Evolutionary conservation across 2,329 filamentous ascomycete genomes (phyloP), one percentile per base, ranked within the genome.

Genomic region (Chaetomiaceae sp.): DNA sequence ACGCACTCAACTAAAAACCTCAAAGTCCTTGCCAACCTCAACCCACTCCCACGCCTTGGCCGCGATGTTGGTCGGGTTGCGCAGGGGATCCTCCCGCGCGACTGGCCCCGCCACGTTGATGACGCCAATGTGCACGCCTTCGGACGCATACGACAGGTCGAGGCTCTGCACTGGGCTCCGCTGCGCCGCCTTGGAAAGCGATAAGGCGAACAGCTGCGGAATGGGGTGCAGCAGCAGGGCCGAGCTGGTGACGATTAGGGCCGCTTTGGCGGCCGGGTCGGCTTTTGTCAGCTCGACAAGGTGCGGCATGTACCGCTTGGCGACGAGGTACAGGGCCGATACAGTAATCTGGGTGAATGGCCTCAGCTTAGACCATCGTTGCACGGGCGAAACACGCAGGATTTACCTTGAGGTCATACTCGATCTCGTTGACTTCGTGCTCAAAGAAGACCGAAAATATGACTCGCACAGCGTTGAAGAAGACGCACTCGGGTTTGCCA

Each of bases 401-500:
- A 46, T 49, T 17, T 56, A 76, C 73, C 57, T 68, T 70, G 43
- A 77, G 70, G 46, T 78, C 74, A 42, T 68, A 63, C 22, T 75
- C 61, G 9, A 78, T 68, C 14, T 72, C 68, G 35, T 68, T 61
- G 2, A 71, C 62, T 2, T 54, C 57, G 39, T 69, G 68, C 27
- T 66, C 62, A 6, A 77, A 57, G 1, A 73, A 61, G 3, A 64
- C 59, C 19, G 65, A 68, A 0, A 66, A 64, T 6, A 64, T 64
- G 1, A 78, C 69, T 0, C 70, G 60, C 3, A 74, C 75, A 0
- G 74, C 73, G 52, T 78, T 78, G 64, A 71, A 78, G 35, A 75
- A 67, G 3, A 78, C 62, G 18, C 69, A 70, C 38, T 75, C 70
- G 1, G 75, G 59, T n/a, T 62, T 62, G 15, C 68, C 69, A 38